These are phyloP conservation scores for Elongisporangium senticosum DNA, from an alignment of 352 stramenopile species.

Conservation along the genomic window DNA sequence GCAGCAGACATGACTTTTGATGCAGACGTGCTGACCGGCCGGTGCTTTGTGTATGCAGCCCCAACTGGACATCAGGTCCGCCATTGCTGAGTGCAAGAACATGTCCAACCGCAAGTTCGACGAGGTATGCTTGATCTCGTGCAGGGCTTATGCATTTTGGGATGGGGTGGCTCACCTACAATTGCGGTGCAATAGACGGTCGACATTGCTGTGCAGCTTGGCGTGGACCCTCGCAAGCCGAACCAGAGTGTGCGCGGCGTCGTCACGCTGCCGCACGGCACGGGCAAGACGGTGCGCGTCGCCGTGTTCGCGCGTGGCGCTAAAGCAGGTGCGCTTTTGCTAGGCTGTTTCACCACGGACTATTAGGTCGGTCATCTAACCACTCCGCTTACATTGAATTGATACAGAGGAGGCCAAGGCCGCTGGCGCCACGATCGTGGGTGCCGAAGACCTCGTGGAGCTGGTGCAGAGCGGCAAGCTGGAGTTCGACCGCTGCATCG, in stretches of 20 bases:
- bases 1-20: background rate
- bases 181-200: conserved; percentile 42
- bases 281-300: conserved; percentile 83
- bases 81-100: conserved; percentile 51
- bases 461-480: conserved; percentile 85
- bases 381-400: background rate
- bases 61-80: conserved; percentile 52
- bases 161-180: background rate
- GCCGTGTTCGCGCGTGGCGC: conserved; percentile 88
- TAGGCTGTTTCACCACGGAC: background rate
- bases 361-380: background rate
- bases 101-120: conserved; percentile 76
- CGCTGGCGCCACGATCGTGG: conserved; percentile 86
- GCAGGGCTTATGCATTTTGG: background rate
- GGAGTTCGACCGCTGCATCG: conserved; percentile 91
- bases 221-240: conserved; percentile 82
- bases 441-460: conserved; percentile 88
- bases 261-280: conserved; percentile 82
- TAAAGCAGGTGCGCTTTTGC: conserved; percentile 46
- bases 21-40: conserved; percentile 8
- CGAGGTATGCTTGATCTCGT: conserved; percentile 35
- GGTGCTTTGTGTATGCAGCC: conserved; percentile 19
- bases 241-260: conserved; percentile 87
- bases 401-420: conserved; percentile 77
- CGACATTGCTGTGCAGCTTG: conserved; percentile 79